Evolutionary conservation across 2,329 filamentous ascomycete genomes (phyloP), one percentile per base, ranked within the genome.

Genomic region (Pezicula rhizophila): DNA sequence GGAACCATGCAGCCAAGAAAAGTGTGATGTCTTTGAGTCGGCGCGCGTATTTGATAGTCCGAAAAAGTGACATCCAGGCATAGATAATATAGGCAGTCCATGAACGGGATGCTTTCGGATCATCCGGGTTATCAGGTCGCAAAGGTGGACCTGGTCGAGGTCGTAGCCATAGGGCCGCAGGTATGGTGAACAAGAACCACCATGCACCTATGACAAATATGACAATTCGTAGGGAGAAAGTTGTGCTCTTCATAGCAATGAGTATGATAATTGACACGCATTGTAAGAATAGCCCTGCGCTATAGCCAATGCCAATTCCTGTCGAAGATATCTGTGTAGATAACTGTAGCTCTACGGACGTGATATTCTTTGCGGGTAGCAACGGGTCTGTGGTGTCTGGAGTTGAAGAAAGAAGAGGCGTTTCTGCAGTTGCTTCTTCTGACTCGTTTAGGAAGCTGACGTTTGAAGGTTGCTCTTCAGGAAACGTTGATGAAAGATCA

Each of bases 141-240:
- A 96, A 69, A 0, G 91, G 90, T 25, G 93, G 93, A 0, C 93
- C 93, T 1, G 93, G 93, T 45, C 93, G 81, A 4, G 91, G 83
- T 37, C 92, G 83, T 26, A 99, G 75, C 86, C 90, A 96, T 59
- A 95, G 68, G 2, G 88, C 89, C 1, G 89, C 84, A 0, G 93
- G 93, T 48, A 97, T 82, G 3, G 89, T 95, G 65, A 99, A 97
- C 31, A 87, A 51, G 40, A 91, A 82, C 93, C 93, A 99, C 93
- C 93, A 99, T 25, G 82, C 67, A 31, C 93, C 93, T 46, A 97
- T 84, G 49, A 91, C 70, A 66, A 95, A 90, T 8, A 99, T 77
- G 0, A 93, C 92, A 3, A 97, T 75, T 3, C 91, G 84, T 41
- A 96, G 82, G 0, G 89, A 88, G 73, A 91, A 91, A 0, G 86